Evolutionary conservation across 108 stramenopile genomes (phyloP).

Genomic region (Cyclotella choctawhatcheeana): DNA sequence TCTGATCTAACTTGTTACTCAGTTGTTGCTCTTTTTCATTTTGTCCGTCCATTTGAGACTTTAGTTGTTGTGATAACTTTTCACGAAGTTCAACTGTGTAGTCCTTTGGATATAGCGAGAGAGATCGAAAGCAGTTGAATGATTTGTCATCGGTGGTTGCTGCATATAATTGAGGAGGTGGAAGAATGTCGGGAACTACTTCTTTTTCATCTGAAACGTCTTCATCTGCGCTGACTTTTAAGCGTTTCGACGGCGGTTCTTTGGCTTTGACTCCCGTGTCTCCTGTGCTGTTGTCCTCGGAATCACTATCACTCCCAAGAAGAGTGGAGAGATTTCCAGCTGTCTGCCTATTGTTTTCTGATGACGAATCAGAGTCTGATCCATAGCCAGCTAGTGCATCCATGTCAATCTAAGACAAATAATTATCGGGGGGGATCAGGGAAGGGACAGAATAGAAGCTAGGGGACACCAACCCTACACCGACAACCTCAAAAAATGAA

Average conservation of each 20-base stretch:
- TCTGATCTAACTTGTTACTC: slow-evolving; percentile 15
- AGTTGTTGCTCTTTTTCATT: slow-evolving; percentile 7
- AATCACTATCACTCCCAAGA: slow-evolving; percentile 21
- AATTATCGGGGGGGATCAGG: not conserved
- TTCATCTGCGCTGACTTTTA: not conserved
- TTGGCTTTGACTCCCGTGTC: not conserved
- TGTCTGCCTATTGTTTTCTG: not conserved
- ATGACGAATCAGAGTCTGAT: slow-evolving; percentile 18
- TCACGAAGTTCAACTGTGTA: slow-evolving; percentile 27
- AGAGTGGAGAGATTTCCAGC: slow-evolving; percentile 6
- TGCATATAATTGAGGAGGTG: slow-evolving; percentile 6
- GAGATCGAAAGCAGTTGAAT: slow-evolving; percentile 4
- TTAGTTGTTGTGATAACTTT: slow-evolving; percentile 17
- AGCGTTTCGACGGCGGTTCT: not conserved
- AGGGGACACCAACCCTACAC: too few relatives aligned
- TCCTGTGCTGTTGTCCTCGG: slow-evolving; percentile 10
- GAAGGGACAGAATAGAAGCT: too few relatives aligned
- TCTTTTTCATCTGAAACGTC: not conserved
- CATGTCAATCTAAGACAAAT: not conserved
- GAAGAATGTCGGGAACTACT: slow-evolving; percentile 1
- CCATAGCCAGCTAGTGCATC: slow-evolving; percentile 36
- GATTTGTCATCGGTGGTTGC: not conserved
- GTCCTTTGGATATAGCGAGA: slow-evolving; percentile 19
- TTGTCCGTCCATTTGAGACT: slow-evolving; percentile 5
- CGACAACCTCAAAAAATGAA: too few relatives aligned